Percentiles rank a stretch among this genome's conserved stretches.
Conservation (phyloP, 768 basidiomycete genomes). For the Collybia sp. region DNA sequence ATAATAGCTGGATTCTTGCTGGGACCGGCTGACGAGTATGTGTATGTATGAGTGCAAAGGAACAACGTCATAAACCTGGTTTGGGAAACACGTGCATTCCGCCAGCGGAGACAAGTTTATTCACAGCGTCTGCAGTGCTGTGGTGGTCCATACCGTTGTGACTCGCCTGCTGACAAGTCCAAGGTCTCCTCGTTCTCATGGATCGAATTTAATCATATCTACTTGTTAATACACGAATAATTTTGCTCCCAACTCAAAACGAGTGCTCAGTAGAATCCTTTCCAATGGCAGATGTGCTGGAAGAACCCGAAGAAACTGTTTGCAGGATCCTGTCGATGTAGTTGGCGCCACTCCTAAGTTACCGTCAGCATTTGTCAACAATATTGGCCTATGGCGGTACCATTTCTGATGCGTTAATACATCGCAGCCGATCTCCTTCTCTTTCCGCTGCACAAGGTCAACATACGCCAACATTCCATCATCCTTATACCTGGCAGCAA, state of each 20-base stretch:
- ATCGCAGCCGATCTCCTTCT: slow-evolving; percentile 85
- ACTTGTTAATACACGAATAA: no score
- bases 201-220: neutral
- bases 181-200: no score
- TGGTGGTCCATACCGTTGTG: no score
- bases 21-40: no score
- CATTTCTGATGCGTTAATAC: slow-evolving; percentile 95
- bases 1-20: no score
- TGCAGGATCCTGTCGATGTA: slow-evolving; percentile 86
- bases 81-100: neutral
- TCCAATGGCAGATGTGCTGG: slow-evolving; percentile 79
- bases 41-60: neutral
- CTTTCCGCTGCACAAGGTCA: slow-evolving; percentile 80
- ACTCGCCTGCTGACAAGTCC: no score
- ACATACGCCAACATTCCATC: slow-evolving; percentile 95
- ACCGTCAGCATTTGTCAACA: neutral
- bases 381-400: slow-evolving; percentile 28
- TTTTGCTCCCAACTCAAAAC: slow-evolving; percentile 42
- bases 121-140: no score
- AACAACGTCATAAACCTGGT: neutral
- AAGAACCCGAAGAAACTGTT: slow-evolving; percentile 83
- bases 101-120: no score
- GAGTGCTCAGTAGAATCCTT: slow-evolving; percentile 87
- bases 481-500: slow-evolving; percentile 73
- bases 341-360: slow-evolving; percentile 78